Evolutionary conservation across 1,284 basidiomycete genomes (phyloP).

Genomic region (Cryptococcus sp.): DNA sequence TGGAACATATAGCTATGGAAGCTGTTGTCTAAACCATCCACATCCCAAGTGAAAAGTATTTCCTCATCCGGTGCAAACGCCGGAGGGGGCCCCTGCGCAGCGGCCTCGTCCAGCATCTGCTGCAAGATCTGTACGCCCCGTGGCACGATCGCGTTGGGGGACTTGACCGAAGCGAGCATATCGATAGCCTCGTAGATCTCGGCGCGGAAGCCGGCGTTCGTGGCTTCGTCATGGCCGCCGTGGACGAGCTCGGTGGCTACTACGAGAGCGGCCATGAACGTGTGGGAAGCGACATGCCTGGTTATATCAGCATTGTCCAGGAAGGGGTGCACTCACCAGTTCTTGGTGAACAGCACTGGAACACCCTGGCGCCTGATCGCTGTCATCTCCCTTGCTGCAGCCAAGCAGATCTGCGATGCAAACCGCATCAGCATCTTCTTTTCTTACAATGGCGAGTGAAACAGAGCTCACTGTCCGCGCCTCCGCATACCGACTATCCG

Average conservation of each 20-base stretch:
- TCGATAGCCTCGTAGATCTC: constrained; percentile 13
- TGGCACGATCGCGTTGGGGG: constrained; percentile 13
- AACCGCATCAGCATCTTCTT: not conserved
- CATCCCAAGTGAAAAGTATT: too few species aligned
- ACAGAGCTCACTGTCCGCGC: constrained; percentile 17
- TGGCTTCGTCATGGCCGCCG: constrained; percentile 15
- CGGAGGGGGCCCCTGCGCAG: not conserved
- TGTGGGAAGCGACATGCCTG: constrained; percentile 27
- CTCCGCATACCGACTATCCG: constrained; percentile 26
- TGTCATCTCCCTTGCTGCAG: constrained; percentile 27
- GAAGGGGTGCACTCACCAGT: constrained; percentile 16
- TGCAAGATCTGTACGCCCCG: constrained; percentile 16
- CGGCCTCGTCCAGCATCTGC: constrained; percentile 18
- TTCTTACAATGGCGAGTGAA: not conserved
- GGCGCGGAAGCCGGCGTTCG: not conserved
- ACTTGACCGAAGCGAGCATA: not conserved
- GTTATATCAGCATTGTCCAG: not conserved
- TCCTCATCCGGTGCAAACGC: not conserved
- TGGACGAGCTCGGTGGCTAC: constrained; percentile 29
- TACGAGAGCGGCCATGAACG: constrained; percentile 28
- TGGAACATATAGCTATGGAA: too few species aligned
- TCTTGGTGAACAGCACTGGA: constrained; percentile 31
- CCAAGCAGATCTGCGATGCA: constrained; percentile 17
- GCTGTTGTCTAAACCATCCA: too few species aligned
- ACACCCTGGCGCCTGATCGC: constrained; percentile 22